Percentiles rank a stretch among this genome's conserved stretches.
phyloP scores from a whole-genome alignment of 768 basidiomycete species.

The Mycena indigotica region DNA sequence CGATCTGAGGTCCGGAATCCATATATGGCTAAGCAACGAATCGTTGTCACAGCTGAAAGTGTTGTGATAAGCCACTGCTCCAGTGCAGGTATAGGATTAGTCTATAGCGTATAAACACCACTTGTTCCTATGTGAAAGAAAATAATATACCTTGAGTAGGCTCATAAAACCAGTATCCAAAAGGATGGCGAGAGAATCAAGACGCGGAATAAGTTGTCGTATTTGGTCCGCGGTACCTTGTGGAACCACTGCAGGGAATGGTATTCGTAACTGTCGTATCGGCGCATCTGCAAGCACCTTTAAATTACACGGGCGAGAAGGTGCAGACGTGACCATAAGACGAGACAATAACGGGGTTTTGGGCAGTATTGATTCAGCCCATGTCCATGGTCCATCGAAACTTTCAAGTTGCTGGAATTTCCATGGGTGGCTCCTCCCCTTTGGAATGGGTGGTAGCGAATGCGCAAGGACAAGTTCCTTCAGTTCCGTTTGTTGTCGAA shows the following conservation, averaged over 20 bases:
- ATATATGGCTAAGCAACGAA: neutral
- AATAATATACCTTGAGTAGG: neutral
- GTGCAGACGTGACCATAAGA: neutral
- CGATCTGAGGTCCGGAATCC: neutral
- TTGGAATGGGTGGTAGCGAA: neutral
- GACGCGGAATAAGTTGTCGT: neutral
- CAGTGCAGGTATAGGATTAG: neutral
- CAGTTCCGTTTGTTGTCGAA: constrained; percentile 11
- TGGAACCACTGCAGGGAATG: neutral
- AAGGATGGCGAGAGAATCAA: neutral
- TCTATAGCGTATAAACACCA: neutral
- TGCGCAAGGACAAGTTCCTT: constrained; percentile 13
- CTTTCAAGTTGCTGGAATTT: constrained; percentile 2
- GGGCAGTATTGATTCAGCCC: constrained; percentile 8
- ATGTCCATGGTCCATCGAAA: constrained; percentile 13
- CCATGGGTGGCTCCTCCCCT: neutral
- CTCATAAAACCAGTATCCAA: neutral
- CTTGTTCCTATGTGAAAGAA: neutral
- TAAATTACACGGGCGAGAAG: no score
- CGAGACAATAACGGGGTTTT: constrained; percentile 3
- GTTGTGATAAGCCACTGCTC: neutral
- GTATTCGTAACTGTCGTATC: constrained; percentile 6
- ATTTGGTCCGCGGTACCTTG: neutral
- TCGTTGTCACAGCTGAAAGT: neutral
- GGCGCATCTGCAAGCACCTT: constrained; percentile 1